Evolutionary conservation across 1,284 basidiomycete species (phyloP).

Genomic region (Puccinia brachypodii): DNA sequence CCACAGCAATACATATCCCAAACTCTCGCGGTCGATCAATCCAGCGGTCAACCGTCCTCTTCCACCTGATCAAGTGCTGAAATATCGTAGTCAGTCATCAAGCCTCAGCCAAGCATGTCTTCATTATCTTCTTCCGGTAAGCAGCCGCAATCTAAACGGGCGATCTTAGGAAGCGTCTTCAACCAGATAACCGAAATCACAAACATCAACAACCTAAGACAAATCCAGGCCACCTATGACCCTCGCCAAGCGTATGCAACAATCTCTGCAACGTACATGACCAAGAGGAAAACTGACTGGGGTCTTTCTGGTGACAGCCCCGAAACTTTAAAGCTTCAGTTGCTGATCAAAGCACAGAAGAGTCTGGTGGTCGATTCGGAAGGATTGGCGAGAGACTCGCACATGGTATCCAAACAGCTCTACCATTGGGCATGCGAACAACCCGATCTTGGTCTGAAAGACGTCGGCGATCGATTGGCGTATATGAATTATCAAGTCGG

Average conservation of each 20-base stretch:
- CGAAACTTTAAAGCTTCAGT: slow-evolving; percentile 52
- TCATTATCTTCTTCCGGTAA: not conserved
- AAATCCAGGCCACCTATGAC: slow-evolving; percentile 42
- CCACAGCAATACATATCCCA: too few species aligned
- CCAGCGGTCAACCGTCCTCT: too few species aligned
- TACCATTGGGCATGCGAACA: slow-evolving; percentile 51
- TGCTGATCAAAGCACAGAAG: slow-evolving; percentile 51
- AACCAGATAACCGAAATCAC: slow-evolving; percentile 35
- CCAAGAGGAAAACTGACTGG: not conserved
- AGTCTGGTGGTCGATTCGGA: slow-evolving; percentile 50
- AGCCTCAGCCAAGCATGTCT: not conserved
- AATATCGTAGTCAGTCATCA: too few species aligned
- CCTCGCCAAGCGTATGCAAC: slow-evolving; percentile 36
- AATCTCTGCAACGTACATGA: not conserved
- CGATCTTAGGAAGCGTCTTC: slow-evolving; percentile 25
- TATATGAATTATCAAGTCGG: slow-evolving; percentile 51
- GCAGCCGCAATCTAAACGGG: slow-evolving; percentile 24
- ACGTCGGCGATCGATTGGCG: slow-evolving; percentile 52
- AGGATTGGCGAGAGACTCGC: slow-evolving; percentile 49
- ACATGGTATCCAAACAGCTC: slow-evolving; percentile 47
- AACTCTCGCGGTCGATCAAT: too few species aligned
- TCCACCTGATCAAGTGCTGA: too few species aligned
- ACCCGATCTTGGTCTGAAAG: slow-evolving; percentile 47
- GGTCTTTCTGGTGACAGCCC: too few species aligned
- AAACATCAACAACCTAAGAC: slow-evolving; percentile 35